These are phyloP conservation scores for Boletus rubescentipes DNA, from an alignment of 768 basidiomycete species.

Conservation along the genomic window DNA sequence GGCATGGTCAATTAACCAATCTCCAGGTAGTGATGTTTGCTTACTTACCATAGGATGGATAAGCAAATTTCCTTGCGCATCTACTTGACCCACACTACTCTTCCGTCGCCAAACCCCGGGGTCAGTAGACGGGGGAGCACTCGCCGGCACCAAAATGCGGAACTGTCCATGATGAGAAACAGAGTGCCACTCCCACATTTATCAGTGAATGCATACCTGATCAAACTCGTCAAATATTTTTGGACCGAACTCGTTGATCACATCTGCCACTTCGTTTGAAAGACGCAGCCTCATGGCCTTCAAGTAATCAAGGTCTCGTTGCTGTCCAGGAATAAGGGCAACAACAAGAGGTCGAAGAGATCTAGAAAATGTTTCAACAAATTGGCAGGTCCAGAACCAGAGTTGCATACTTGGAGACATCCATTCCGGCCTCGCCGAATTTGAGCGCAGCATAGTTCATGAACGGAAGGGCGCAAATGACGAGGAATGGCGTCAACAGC, in stretches of 20 bases:
- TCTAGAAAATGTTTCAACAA: constrained; percentile 41
- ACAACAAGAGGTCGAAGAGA: constrained; percentile 88
- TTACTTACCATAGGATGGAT: constrained; percentile 80
- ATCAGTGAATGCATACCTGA: constrained; percentile 46
- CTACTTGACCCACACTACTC: constrained; percentile 78
- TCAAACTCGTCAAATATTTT: constrained; percentile 86
- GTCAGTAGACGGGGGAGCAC: constrained; percentile 75
- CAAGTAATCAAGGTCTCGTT: constrained; percentile 72
- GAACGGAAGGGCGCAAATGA: constrained; percentile 73
- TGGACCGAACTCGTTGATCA: constrained; percentile 89
- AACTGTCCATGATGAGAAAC: constrained; percentile 42
- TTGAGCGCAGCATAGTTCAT: constrained; percentile 93
- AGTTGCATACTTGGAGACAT: constrained; percentile 87
- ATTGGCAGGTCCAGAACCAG: not conserved
- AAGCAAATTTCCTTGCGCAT: constrained; percentile 79
- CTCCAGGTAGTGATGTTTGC: constrained; percentile 4
- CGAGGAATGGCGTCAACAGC: constrained; percentile 75
- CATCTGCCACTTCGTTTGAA: constrained; percentile 78
- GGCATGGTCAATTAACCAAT: not conserved
- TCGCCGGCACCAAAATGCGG: constrained; percentile 78
- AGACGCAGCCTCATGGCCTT: constrained; percentile 72
- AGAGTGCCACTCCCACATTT: not conserved
- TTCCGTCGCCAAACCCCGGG: constrained; percentile 79
- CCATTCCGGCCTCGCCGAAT: constrained; percentile 97
- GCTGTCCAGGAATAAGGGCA: constrained; percentile 86